Evolutionary conservation across 164 flowering plant species (phyloP), one percentile per base, ranked within the genome.

Genomic region (Brasenia schreberi): DNA sequence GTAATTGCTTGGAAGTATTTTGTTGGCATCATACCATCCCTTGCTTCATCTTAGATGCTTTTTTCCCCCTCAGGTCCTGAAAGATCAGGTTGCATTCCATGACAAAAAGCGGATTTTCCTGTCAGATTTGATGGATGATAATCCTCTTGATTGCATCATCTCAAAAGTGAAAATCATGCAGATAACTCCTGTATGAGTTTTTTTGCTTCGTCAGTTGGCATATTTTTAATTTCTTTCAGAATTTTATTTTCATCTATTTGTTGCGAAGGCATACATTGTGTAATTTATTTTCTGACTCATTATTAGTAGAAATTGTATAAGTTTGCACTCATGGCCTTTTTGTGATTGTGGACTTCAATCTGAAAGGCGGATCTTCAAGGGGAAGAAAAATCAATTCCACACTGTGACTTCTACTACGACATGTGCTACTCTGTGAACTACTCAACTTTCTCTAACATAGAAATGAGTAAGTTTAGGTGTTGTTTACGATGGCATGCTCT

Each of bases 351-450:
- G 2, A 23, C 2, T 23, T 23, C 27, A 23, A 23, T 23, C 27
- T 23, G 27, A 23, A 23, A 23, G 27, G 27, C 2, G 27, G 27
- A 23, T 23, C 27, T 23, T 0, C 27, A 23, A 23, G 27, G 27
- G 27, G 78, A 78, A 68, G 44, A 72, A 19, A 80, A 71, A 44
- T 49, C 66, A 52, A 68, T 74, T 67, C 78, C 80, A n/a, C 68
- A 85, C 49, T 85, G 82, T 70, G 89, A 84, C 76, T 90, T 75
- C 70, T 87, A 83, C 71, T 93, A 81, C 77, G 98, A 90, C 65
- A 93, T 93, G 97, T 85, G 88, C 68, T 93, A 93, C 71, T 83
- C 81, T 45, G 75, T 93, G 76, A 89, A 90, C 19, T 93, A 88
- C 72, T 86, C 98, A 70, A 81, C 96, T 70, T 93, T 93, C 73